Conservation (phyloP, 257 asterid genomes). For the Knoxia roxburghii region DNA sequence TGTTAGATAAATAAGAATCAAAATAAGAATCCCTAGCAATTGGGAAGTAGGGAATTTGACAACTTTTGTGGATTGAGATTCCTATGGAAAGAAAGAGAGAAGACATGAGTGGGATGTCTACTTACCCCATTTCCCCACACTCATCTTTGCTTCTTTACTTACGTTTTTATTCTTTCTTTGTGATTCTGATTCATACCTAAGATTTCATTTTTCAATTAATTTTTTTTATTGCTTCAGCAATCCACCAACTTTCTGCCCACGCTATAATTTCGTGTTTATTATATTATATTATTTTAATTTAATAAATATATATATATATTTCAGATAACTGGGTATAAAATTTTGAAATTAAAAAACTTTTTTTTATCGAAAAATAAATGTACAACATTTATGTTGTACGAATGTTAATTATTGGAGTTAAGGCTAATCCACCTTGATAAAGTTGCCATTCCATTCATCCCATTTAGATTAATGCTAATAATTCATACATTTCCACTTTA, state of each 20-base stretch:
- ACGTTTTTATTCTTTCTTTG: background rate
- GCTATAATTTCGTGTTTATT: too few species aligned
- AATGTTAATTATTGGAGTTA: background rate
- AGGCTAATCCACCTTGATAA: background rate
- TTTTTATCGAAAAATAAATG: too few species aligned
- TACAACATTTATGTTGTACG: too few species aligned
- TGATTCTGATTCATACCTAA: background rate
- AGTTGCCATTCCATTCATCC: background rate
- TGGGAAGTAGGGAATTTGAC: slow-evolving; percentile 51
- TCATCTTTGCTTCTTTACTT: background rate
- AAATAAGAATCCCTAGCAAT: slow-evolving; percentile 41
- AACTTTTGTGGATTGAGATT: slow-evolving; percentile 27
- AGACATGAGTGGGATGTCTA: slow-evolving; percentile 46
- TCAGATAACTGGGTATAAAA: too few species aligned
- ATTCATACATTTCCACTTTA: background rate
- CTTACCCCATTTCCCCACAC: slow-evolving; percentile 28
- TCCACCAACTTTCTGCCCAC: too few species aligned
- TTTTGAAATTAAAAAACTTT: too few species aligned
- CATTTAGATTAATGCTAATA: background rate
- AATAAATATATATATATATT: too few species aligned
- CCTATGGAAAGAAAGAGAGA: slow-evolving; percentile 22
- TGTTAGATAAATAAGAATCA: slow-evolving; percentile 9
- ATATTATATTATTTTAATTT: too few species aligned
- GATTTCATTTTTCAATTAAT: too few species aligned
- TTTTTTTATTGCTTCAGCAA: too few species aligned